phyloP scores from a whole-genome alignment of 495 filamentous ascomycete genomes.

The Penicillium parvum region DNA sequence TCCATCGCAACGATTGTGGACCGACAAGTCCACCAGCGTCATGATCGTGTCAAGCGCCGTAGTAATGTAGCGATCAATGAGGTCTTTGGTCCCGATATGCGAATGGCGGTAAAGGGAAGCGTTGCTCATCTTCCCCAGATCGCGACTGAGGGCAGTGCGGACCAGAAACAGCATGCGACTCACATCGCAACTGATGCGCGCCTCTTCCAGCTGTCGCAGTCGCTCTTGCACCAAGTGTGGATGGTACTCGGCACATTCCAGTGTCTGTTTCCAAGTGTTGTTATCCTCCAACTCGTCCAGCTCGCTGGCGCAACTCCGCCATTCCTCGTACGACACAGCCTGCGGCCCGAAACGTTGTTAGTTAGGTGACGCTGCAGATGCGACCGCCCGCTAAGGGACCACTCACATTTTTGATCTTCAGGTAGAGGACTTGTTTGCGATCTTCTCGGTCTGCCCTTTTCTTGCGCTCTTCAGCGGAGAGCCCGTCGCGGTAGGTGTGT shows the following conservation, averaged over 20 bases:
- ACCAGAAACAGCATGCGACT: slow-evolving; percentile 73
- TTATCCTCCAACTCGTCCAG: slow-evolving; percentile 78
- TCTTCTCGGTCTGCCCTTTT: slow-evolving; percentile 49
- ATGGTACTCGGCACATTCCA: slow-evolving; percentile 65
- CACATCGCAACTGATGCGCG: slow-evolving; percentile 69
- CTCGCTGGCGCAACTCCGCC: slow-evolving; percentile 62
- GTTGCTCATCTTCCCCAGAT: slow-evolving; percentile 83
- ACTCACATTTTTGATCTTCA: slow-evolving; percentile 58
- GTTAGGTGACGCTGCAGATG: slow-evolving; percentile 14
- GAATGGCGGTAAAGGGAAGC: slow-evolving; percentile 77
- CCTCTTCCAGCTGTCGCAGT: slow-evolving; percentile 69
- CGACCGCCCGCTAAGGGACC: slow-evolving; percentile 1
- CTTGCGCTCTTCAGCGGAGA: slow-evolving; percentile 50
- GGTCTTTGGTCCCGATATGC: slow-evolving; percentile 77
- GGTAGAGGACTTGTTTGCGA: slow-evolving; percentile 57
- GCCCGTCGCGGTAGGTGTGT: slow-evolving; percentile 50
- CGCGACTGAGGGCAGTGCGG: slow-evolving; percentile 73
- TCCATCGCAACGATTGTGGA: slow-evolving; percentile 47
- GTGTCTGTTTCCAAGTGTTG: slow-evolving; percentile 72
- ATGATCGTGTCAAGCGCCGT: slow-evolving; percentile 69
- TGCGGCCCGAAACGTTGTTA: slow-evolving; percentile 22
- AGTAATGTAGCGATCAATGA: slow-evolving; percentile 84
- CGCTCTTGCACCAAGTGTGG: slow-evolving; percentile 61
- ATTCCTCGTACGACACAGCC: slow-evolving; percentile 61
- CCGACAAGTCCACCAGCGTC: slow-evolving; percentile 61